These are phyloP conservation scores for Escallonia herrerae DNA, from an alignment of 129 eudicot genomes.

Conservation along the genomic window DNA sequence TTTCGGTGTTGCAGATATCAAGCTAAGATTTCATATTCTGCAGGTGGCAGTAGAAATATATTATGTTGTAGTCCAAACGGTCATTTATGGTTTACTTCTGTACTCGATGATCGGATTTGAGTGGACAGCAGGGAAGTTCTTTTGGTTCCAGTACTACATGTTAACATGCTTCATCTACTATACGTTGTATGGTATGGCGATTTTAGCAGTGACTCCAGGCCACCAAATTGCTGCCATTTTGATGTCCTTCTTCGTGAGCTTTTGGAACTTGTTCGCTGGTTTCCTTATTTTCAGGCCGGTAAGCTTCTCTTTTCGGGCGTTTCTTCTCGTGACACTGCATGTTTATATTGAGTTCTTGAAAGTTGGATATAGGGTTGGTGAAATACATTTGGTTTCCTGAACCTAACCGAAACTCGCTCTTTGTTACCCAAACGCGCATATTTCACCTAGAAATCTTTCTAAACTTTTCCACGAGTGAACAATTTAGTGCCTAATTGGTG, in stretches of 20 bases:
- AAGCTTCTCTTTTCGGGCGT: neutral
- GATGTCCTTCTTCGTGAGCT: slow-evolving; percentile 63
- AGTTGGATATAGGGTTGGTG: too few species aligned
- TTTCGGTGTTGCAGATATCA: neutral
- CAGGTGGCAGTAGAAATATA: slow-evolving; percentile 54
- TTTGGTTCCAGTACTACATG: slow-evolving; percentile 50
- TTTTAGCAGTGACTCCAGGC: slow-evolving; percentile 58
- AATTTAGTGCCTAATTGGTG: neutral
- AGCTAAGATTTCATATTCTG: neutral
- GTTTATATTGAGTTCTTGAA: too few species aligned
- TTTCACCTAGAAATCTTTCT: too few species aligned
- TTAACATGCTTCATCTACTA: slow-evolving; percentile 54
- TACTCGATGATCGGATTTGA: slow-evolving; percentile 63
- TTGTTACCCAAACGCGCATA: too few species aligned
- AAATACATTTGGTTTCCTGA: too few species aligned
- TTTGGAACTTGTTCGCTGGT: slow-evolving; percentile 72
- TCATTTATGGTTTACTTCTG: slow-evolving; percentile 42
- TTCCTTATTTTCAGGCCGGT: slow-evolving; percentile 52
- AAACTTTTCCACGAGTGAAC: too few species aligned
- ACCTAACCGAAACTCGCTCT: too few species aligned
- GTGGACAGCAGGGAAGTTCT: slow-evolving; percentile 43
- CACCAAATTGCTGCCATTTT: slow-evolving; percentile 50
- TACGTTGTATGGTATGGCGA: slow-evolving; percentile 65
- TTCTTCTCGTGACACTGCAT: neutral
- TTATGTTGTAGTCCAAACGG: slow-evolving; percentile 39